phyloP scores from a whole-genome alignment of 1,284 basidiomycete genomes.

The Hymenochaete sp. region DNA sequence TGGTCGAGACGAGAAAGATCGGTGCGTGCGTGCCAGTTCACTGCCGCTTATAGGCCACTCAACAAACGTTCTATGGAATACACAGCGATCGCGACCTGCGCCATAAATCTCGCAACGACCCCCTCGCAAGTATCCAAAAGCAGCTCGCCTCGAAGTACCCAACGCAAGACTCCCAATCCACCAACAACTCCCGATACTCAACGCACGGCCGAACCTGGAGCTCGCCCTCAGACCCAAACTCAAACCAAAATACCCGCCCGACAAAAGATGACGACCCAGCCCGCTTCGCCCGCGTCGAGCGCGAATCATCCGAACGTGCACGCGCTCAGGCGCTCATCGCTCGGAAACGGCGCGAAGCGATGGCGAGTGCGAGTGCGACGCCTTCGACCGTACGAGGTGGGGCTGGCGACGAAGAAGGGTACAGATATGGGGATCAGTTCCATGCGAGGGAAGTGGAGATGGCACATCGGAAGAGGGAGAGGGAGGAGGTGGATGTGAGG shows the following conservation, averaged over 20 bases:
- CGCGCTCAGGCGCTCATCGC: slow-evolving; percentile 61
- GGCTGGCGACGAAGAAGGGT: slow-evolving; percentile 29
- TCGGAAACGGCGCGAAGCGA: slow-evolving; percentile 52
- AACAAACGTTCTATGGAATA: slow-evolving; percentile 5
- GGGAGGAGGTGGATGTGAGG: slow-evolving; percentile 1
- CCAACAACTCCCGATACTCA: slow-evolving; percentile 12
- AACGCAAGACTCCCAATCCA: slow-evolving; percentile 14
- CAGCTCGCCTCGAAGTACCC: slow-evolving; percentile 40
- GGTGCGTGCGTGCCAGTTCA: slow-evolving; percentile 21
- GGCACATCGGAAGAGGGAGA: slow-evolving; percentile 38
- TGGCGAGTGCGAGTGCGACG: slow-evolving; percentile 53
- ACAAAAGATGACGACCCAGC: slow-evolving; percentile 27
- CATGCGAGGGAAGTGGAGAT: slow-evolving; percentile 64
- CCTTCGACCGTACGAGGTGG: slow-evolving; percentile 59
- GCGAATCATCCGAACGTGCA: slow-evolving; percentile 65
- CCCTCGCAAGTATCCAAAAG: slow-evolving; percentile 63
- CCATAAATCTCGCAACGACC: slow-evolving; percentile 58
- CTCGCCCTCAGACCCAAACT: slow-evolving; percentile 22
- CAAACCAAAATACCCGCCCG: slow-evolving; percentile 20
- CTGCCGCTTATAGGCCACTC: not conserved
- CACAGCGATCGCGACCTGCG: slow-evolving; percentile 51
- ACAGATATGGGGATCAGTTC: slow-evolving; percentile 58
- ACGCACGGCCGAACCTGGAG: slow-evolving; percentile 18
- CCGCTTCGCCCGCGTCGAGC: slow-evolving; percentile 48
- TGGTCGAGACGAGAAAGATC: slow-evolving; percentile 26